phyloP scores from a whole-genome alignment of 2,329 filamentous ascomycete species.

The Fusarium proliferatum region DNA sequence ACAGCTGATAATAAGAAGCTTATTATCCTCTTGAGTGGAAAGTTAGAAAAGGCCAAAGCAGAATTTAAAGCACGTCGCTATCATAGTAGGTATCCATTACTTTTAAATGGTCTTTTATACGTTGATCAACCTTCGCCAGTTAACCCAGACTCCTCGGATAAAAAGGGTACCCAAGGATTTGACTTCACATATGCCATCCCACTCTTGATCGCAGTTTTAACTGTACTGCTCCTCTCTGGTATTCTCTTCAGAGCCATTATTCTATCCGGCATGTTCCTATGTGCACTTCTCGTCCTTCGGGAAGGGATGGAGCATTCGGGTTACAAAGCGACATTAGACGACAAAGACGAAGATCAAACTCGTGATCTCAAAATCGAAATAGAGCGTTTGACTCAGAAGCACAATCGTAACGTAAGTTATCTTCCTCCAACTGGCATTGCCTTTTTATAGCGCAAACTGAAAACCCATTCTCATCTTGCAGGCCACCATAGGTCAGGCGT shows the following conservation, averaged over 20 bases:
- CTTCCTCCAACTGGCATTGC: too few species aligned
- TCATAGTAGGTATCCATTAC: background rate
- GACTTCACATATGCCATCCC: background rate
- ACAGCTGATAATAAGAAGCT: background rate
- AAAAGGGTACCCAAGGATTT: background rate
- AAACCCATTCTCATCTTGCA: background rate
- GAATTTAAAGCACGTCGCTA: background rate
- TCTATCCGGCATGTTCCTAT: background rate
- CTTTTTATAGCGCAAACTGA: too few species aligned
- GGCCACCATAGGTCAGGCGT: background rate
- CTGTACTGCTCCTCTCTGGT: background rate
- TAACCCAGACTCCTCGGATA: too few species aligned
- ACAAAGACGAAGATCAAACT: background rate
- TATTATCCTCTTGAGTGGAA: accelerated
- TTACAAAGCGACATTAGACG: accelerated
- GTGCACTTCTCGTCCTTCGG: background rate
- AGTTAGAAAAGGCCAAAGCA: background rate
- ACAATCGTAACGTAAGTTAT: background rate
- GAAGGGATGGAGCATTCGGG: background rate
- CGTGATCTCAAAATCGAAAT: background rate
- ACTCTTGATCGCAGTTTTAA: background rate
- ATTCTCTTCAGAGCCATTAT: accelerated
- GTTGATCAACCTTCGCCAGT: background rate
- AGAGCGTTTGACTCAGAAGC: background rate
- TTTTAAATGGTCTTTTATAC: background rate